A percentile compares a stretch with the other conserved stretches of the same genome.
These are phyloP conservation scores for Cystobasidium onofrii DNA, from an alignment of 768 basidiomycete genomes.

Conservation along the genomic window DNA sequence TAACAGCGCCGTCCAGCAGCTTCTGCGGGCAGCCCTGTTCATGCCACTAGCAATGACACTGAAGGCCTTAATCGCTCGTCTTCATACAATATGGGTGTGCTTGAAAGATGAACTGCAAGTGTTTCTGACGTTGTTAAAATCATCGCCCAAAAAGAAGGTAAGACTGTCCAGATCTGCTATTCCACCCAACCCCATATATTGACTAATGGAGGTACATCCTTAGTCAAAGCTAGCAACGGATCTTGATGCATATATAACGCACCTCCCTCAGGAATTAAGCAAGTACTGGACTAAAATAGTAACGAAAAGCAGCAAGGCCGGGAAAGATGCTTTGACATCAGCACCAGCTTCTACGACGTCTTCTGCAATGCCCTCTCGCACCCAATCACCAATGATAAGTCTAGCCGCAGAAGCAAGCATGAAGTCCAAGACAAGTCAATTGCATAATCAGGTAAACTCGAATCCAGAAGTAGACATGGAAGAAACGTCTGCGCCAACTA, in stretches of 20 bases:
- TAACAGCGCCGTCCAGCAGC: constrained; percentile 18
- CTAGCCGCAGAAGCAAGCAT: too few relatives aligned
- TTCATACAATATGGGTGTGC: not conserved
- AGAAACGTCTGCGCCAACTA: not conserved
- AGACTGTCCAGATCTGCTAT: not conserved
- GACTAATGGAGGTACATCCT: not conserved
- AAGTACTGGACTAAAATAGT: not conserved
- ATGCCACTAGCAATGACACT: constrained; percentile 22
- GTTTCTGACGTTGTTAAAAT: not conserved
- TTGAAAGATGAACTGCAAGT: constrained; percentile 8
- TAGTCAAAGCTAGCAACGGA: not conserved
- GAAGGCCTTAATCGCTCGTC: constrained; percentile 13
- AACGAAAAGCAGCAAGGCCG: not conserved
- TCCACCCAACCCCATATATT: too few relatives aligned
- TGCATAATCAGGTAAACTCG: not conserved
- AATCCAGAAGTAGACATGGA: not conserved
- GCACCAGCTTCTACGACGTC: not conserved
- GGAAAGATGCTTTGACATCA: not conserved
- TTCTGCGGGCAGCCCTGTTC: constrained; percentile 23
- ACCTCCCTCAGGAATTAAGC: not conserved
- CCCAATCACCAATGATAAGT: not conserved
- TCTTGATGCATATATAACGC: not conserved
- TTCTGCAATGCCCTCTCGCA: not conserved
- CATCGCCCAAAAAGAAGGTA: not conserved
- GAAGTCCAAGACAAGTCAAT: not conserved